Evolutionary conservation across 1,284 basidiomycete genomes (phyloP).

Genomic region (Apiotrichum gamsii): DNA sequence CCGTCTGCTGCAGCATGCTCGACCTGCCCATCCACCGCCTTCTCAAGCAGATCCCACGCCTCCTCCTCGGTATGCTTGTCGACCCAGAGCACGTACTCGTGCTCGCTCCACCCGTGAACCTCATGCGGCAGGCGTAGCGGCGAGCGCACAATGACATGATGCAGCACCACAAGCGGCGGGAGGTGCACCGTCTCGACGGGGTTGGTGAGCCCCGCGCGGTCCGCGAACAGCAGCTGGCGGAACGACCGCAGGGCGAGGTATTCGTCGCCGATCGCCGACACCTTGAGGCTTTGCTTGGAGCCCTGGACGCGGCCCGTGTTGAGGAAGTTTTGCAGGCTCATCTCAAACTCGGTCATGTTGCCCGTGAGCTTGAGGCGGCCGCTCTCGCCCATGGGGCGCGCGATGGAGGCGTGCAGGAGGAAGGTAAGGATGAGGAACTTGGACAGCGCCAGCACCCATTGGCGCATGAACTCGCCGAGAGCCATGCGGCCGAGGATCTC

Average conservation of each 20-base stretch:
- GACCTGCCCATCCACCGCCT: slow-evolving; percentile 38
- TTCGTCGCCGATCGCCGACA: slow-evolving; percentile 69
- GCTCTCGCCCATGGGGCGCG: slow-evolving; percentile 75
- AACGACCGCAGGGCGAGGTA: slow-evolving; percentile 72
- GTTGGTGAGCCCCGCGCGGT: slow-evolving; percentile 61
- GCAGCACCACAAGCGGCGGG: slow-evolving; percentile 74
- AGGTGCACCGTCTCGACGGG: slow-evolving; percentile 62
- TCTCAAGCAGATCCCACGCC: slow-evolving; percentile 36
- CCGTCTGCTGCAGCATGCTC: neutral
- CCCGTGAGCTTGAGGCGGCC: slow-evolving; percentile 85
- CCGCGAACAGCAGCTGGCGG: slow-evolving; percentile 74
- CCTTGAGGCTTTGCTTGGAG: slow-evolving; percentile 56
- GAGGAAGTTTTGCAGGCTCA: slow-evolving; percentile 73
- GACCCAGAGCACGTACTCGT: slow-evolving; percentile 60
- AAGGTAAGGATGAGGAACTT: slow-evolving; percentile 74
- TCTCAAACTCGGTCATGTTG: slow-evolving; percentile 94
- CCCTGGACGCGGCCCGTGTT: slow-evolving; percentile 51
- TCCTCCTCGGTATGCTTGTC: slow-evolving; percentile 39
- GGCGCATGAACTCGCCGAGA: slow-evolving; percentile 61
- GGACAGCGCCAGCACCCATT: slow-evolving; percentile 65
- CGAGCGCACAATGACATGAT: slow-evolving; percentile 86
- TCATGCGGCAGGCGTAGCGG: slow-evolving; percentile 76
- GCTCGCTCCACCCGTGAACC: slow-evolving; percentile 83
- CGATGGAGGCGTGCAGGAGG: slow-evolving; percentile 81
- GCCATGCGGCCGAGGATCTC: slow-evolving; percentile 67